Conservation (phyloP, 805 yeast species). For the Schizosaccharomyces lindneri region DNA sequence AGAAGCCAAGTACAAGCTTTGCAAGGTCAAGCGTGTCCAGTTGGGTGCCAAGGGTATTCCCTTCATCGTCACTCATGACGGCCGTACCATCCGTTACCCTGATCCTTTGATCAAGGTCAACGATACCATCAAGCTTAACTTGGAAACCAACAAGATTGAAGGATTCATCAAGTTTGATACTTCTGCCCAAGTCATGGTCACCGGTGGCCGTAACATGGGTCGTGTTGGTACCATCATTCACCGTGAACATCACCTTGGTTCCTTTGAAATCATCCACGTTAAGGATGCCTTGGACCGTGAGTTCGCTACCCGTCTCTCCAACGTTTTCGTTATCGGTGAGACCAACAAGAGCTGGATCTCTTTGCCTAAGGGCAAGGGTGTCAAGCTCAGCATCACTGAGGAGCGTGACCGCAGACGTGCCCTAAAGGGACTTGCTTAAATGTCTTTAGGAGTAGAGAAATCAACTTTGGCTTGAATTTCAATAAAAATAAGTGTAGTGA, state of each 20-base stretch:
- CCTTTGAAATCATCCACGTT: slow-evolving; percentile 90
- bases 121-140: slow-evolving; percentile 93
- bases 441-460: neutral
- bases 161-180: slow-evolving; percentile 79
- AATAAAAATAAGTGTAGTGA: too few relatives aligned
- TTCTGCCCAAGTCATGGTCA: slow-evolving; percentile 76
- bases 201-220: slow-evolving; percentile 98
- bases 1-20: slow-evolving; percentile 95
- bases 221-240: slow-evolving; percentile 87
- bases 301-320: slow-evolving; percentile 78
- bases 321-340: slow-evolving; percentile 90
- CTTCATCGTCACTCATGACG: slow-evolving; percentile 97
- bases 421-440: slow-evolving; percentile 22
- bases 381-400: slow-evolving; percentile 82
- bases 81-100: slow-evolving; percentile 99
- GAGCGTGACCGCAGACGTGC: slow-evolving; percentile 98
- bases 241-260: slow-evolving; percentile 96
- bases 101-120: slow-evolving; percentile 90
- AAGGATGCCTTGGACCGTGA: slow-evolving; percentile 87
- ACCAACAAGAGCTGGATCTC: slow-evolving; percentile 84
- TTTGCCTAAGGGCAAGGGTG: slow-evolving; percentile 97
- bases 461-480: too few relatives aligned
- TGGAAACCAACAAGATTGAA: slow-evolving; percentile 82
- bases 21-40: slow-evolving; percentile 93
- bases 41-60: slow-evolving; percentile 97